Conservation (phyloP, 2,329 filamentous ascomycete genomes). For the Beauveria sp. region DNA sequence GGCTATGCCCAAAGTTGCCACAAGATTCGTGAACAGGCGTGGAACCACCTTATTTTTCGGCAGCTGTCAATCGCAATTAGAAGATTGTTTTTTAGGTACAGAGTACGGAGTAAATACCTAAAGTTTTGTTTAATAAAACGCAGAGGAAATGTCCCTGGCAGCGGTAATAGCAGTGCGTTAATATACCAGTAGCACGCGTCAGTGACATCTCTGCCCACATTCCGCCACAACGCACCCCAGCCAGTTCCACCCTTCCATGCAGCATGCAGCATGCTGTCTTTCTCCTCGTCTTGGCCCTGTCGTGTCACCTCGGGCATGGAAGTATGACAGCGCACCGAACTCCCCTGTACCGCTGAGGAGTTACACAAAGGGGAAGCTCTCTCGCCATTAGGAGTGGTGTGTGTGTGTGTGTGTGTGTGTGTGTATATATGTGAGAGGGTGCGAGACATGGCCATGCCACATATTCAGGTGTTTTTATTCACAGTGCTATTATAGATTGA, state of each 20-base stretch:
- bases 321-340: not conserved
- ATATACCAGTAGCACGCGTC: not conserved
- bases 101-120: not conserved
- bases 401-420: not conserved
- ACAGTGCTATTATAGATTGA: not conserved
- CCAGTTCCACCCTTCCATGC: not conserved
- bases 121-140: too few relatives aligned
- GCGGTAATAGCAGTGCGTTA: not conserved
- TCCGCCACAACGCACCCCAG: not conserved
- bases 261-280: too few relatives aligned
- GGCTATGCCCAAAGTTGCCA: not conserved
- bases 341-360: not conserved
- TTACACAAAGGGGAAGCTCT: not conserved
- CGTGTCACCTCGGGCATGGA: not conserved
- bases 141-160: not conserved
- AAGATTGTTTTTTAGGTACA: not conserved
- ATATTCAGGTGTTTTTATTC: not conserved
- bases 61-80: not conserved
- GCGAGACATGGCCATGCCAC: not conserved
- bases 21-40: not conserved
- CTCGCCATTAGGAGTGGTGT: too few relatives aligned
- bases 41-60: not conserved
- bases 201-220: constrained; percentile 3
- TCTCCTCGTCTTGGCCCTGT: not conserved
- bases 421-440: not conserved